phyloP scores from a whole-genome alignment of 148 eudicot species.

The Pharnaceum exiguum region DNA sequence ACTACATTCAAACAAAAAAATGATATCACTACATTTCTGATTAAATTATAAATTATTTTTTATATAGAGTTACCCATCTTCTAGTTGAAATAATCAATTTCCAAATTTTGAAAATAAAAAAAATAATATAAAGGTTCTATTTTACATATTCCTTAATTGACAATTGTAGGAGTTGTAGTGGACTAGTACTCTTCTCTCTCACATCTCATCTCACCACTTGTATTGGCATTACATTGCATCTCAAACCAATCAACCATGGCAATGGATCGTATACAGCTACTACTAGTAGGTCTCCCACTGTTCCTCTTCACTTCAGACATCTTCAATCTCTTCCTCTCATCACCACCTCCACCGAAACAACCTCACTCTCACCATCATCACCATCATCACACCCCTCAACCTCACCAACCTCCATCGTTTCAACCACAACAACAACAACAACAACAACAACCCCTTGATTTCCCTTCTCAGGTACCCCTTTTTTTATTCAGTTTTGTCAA shows the following conservation, averaged over 20 bases:
- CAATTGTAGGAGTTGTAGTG: neutral
- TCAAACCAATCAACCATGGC: neutral
- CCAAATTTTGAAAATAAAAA: too few species aligned
- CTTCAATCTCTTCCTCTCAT: slow-evolving; percentile 46
- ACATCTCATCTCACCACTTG: neutral
- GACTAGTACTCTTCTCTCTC: neutral
- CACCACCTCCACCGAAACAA: slow-evolving; percentile 53
- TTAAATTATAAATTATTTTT: too few species aligned
- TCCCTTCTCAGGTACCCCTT: slow-evolving; percentile 21
- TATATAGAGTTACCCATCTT: too few species aligned
- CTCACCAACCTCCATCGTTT: slow-evolving; percentile 13
- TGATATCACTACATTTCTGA: too few species aligned
- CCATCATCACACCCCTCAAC: slow-evolving; percentile 17
- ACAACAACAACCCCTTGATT: slow-evolving; percentile 52
- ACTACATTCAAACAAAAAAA: too few species aligned
- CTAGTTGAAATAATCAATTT: too few species aligned
- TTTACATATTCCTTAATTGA: too few species aligned
- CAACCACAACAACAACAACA: too few species aligned
- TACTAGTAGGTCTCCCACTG: slow-evolving; percentile 71
- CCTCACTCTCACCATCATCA: slow-evolving; percentile 19
- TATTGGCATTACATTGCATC: too few species aligned
- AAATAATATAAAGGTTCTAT: too few species aligned
- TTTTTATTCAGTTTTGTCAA: slow-evolving; percentile 21
- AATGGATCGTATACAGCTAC: slow-evolving; percentile 67
- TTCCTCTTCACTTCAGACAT: slow-evolving; percentile 67